phyloP scores from a whole-genome alignment of 192 early-diverging fungal species.

The Diversispora epigaea region DNA sequence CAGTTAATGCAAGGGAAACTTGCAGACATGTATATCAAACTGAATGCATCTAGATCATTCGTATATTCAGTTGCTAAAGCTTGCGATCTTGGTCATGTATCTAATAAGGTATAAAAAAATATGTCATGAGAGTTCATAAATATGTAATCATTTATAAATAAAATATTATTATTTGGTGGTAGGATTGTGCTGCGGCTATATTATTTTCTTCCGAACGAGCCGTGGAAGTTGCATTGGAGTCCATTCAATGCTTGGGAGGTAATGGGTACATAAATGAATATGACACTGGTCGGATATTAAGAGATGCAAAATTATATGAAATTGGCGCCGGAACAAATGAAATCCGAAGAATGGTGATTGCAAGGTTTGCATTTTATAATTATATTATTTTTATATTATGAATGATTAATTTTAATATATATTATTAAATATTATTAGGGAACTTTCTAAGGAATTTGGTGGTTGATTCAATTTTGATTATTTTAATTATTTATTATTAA shows the following conservation, averaged over 20 bases:
- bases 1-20: conserved; percentile 93
- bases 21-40: conserved; percentile 97
- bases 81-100: conserved; percentile 74
- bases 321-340: conserved; percentile 96
- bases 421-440: too few species aligned
- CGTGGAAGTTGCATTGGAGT: conserved; percentile 88
- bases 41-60: conserved; percentile 85
- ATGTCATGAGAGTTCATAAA: not conserved
- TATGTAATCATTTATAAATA: too few species aligned
- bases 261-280: conserved; percentile 96
- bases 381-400: too few species aligned
- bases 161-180: not conserved
- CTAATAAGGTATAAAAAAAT: conserved; percentile 56
- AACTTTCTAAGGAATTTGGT: too few species aligned
- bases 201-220: conserved; percentile 92
- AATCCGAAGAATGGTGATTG: conserved; percentile 91
- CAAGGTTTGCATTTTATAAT: conserved; percentile 33
- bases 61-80: conserved; percentile 89
- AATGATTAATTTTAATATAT: too few species aligned
- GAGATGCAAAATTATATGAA: conserved; percentile 95
- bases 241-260: conserved; percentile 92
- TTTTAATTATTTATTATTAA: too few species aligned
- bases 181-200: conserved; percentile 93
- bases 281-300: conserved; percentile 80
- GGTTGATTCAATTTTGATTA: too few species aligned